Base-by-base conservation (phyloP, 805 yeast species). In the Maudiozyma serrabonitensis region DNA sequence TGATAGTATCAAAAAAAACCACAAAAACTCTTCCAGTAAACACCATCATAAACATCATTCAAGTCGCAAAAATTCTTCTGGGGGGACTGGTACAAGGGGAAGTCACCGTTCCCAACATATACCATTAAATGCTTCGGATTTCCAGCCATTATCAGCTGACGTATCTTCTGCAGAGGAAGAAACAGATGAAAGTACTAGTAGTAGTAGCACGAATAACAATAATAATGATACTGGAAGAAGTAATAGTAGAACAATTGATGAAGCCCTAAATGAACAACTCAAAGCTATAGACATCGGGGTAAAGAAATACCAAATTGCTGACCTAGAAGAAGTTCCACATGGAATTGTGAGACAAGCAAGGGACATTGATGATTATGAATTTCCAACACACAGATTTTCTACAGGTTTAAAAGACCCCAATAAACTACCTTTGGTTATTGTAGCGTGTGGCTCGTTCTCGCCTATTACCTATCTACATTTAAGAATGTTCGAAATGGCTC, bases 401-500 rank as follows among this genome's bases (percentile, higher is more conserved):
- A 79, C 81, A 23, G 75, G 75, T 48, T 67, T 90, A 59, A 69
- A 78, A 50, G 93, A 88, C 60, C 80, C 84, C 49, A 72, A 82
- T 53, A 91, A 91, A 68, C 75, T 81, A 56, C 99, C 99, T 1
- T 73, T 93, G 55, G 97, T 93, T 12, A 78, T 93, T 47, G 98
- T 93, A 26, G 97, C 98, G 1, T 93, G 99, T 69, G 99, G 99
- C 8, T 88, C 96, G 2, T 93, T 91, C 62, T 86, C 95, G 2
- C 99, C 99, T 34, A 82, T 93, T 48, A 93, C 99, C 0, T 93
- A 93, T 67, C 72, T 93, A 50, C 99, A 93, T 68, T 72, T 93
- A 61, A 77, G 99, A 50, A 93, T 93, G 98, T 93, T 93, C 66
- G 99, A 93, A 69, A 93, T 93, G 99, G 99, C 99, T 0, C 71